phyloP scores from a whole-genome alignment of 257 asterid species.

The Echium plantagineum region DNA sequence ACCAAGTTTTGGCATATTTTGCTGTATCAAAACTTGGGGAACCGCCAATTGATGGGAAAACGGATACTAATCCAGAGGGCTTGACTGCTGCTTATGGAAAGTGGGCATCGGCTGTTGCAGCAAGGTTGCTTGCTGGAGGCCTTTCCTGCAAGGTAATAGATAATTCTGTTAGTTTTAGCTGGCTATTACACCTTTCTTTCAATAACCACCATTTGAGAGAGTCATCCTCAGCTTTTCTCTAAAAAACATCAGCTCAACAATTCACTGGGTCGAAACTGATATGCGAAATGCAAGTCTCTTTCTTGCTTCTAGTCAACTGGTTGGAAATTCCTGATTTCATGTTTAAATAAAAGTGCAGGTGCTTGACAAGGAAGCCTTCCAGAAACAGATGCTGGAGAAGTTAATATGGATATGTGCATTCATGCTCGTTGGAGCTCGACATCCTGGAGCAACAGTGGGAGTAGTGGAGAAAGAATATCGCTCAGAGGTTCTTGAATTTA shows the following conservation, averaged over 20 bases:
- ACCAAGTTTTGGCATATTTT: conserved; percentile 91
- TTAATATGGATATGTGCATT: conserved; percentile 97
- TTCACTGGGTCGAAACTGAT: neutral
- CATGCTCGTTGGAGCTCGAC: conserved; percentile 99
- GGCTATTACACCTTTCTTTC: neutral
- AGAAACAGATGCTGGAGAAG: conserved; percentile 95
- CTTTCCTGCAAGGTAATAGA: conserved; percentile 81
- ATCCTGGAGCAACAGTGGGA: conserved; percentile 93
- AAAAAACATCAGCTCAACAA: neutral
- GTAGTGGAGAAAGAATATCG: conserved; percentile 74
- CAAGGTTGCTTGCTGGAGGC: conserved; percentile 66
- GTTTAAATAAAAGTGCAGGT: conserved; percentile 37
- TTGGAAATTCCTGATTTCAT: conserved; percentile 2
- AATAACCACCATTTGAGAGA: neutral
- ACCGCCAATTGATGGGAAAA: conserved; percentile 82
- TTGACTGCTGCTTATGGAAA: conserved; percentile 88
- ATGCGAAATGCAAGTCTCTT: neutral
- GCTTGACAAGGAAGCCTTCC: conserved; percentile 70
- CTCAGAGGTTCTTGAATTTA: conserved; percentile 47
- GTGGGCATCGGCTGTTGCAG: conserved; percentile 90
- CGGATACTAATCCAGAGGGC: conserved; percentile 94
- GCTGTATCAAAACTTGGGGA: conserved; percentile 93
- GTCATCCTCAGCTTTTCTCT: neutral
- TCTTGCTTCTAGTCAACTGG: neutral
- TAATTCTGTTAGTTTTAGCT: neutral